Base-by-base conservation (phyloP, 805 yeast genomes). In the Pichia exigua region DNA sequence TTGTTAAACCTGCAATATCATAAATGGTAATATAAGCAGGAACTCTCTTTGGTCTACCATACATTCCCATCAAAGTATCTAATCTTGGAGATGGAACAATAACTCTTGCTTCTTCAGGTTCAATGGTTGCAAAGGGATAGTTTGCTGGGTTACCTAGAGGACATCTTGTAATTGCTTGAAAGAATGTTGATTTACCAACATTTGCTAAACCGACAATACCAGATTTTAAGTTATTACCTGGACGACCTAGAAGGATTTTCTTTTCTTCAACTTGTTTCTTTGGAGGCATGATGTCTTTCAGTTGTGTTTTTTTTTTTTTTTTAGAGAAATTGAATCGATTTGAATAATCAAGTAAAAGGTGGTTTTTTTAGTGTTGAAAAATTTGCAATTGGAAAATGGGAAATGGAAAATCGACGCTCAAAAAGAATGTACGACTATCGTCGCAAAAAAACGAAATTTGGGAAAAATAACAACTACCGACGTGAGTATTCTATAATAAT, bases 1-100 rank as follows among this genome's bases (percentile, higher is more conserved):
- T 88, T 59, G 98, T 92, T 68, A 94, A 78, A 70, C 99, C 99
- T 54, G 99, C 99, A 72, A 94, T 94, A 74, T 94, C 99, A 65
- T 87, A 90, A 53, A 94, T 82, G 53, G 97, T 92, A 70, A 92
- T 82, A 66, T 78, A 84, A 18, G 98, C 97, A 54, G 97, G 97
- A 54, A 92, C 90, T 66, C 82, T 82, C 61, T 86, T 79, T 63
- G 88, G 86, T 54, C 97, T 92, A 54, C 79, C 77, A 77, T 89
- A 94, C 63, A 85, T 72, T 48, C 79, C 79, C 62, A 79, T 77
- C 49, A 94, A 77, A 55, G 76, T 78, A 63, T 92, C 95, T 64
- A 94, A 82, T 68, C 96, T 82, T 55, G 85, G 79, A 55, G 96
- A 87, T 62, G 97, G 97, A 54, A 94, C 98, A 59, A 83, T 81